A percentile compares a stretch with the other conserved stretches of the same genome.
Evolutionary conservation across 176 grass and related monocot genomes (phyloP).

Genomic region (Bromus sterilis): DNA sequence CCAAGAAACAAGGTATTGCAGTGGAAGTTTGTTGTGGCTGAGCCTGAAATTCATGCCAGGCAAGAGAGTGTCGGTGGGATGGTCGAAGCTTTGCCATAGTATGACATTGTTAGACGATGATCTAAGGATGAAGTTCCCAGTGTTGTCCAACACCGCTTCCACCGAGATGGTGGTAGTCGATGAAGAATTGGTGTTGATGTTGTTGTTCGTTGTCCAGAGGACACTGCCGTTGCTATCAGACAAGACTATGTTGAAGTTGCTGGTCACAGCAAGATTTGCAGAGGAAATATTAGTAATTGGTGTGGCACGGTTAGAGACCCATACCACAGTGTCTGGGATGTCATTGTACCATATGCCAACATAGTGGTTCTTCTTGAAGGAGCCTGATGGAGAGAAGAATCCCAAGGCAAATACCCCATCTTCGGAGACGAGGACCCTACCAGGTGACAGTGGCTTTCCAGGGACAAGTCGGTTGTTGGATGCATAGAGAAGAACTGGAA

Average conservation of each 20-base stretch:
- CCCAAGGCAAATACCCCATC: conserved; percentile 39
- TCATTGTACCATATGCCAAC: conserved; percentile 42
- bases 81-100: conserved; percentile 60
- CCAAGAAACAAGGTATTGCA: conserved; percentile 36
- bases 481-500: conserved; percentile 5
- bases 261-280: conserved; percentile 6
- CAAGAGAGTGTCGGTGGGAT: conserved; percentile 31
- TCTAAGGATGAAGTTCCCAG: conserved; percentile 33
- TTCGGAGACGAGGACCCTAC: conserved; percentile 24
- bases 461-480: conserved; percentile 8
- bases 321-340: conserved; percentile 27
- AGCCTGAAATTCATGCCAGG: conserved; percentile 45
- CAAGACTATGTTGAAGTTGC: conserved; percentile 9
- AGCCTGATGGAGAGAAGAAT: conserved; percentile 43
- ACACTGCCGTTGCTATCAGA: background rate
- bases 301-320: conserved; percentile 41
- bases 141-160: conserved; percentile 23
- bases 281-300: conserved; percentile 21
- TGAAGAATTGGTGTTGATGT: background rate
- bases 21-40: conserved; percentile 8
- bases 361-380: conserved; percentile 8
- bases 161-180: no score
- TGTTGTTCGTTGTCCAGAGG: conserved; percentile 28
- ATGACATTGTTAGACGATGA: background rate
- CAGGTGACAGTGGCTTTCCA: background rate